phyloP scores from a whole-genome alignment of 2,329 filamentous ascomycete genomes.

The Botryotinia globosa region DNA sequence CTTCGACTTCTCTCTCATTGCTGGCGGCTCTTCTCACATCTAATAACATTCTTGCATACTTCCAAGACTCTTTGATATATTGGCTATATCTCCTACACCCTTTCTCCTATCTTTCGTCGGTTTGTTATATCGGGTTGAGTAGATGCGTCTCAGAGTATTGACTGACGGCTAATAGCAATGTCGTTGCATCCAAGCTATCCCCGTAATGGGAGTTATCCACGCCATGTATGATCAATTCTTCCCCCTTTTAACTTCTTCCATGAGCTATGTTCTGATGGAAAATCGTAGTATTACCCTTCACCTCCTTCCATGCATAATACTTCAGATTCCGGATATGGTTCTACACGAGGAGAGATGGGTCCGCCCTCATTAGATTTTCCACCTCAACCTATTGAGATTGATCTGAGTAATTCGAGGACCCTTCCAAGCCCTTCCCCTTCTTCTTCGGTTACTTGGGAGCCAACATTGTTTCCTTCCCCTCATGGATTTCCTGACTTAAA shows the following conservation, averaged over 20 bases:
- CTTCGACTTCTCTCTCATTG: neutral
- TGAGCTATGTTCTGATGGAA: constrained; percentile 28
- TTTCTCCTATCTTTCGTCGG: constrained; percentile 20
- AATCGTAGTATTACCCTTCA: constrained; percentile 31
- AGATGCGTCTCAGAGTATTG: neutral
- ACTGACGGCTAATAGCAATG: constrained; percentile 32
- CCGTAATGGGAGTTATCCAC: constrained; percentile 27
- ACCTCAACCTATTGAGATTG: constrained; percentile 36
- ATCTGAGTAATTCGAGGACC: constrained; percentile 33
- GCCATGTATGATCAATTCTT: constrained; percentile 30
- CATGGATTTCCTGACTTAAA: constrained; percentile 30
- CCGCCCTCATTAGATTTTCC: constrained; percentile 32
- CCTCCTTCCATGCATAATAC: constrained; percentile 27
- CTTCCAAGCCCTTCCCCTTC: constrained; percentile 32
- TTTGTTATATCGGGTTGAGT: constrained; percentile 24
- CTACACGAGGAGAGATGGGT: constrained; percentile 32
- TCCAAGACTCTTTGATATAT: constrained; percentile 18
- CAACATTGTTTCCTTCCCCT: constrained; percentile 21
- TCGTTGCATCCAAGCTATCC: constrained; percentile 30
- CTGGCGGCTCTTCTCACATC: constrained; percentile 26
- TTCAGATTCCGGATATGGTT: constrained; percentile 29
- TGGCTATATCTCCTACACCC: constrained; percentile 23
- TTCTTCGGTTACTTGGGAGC: constrained; percentile 30
- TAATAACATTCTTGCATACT: constrained; percentile 10
- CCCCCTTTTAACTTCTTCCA: neutral